These are phyloP conservation scores for Azolla pinnata DNA, from an alignment of 75 land plant genomes.

Conservation along the genomic window DNA sequence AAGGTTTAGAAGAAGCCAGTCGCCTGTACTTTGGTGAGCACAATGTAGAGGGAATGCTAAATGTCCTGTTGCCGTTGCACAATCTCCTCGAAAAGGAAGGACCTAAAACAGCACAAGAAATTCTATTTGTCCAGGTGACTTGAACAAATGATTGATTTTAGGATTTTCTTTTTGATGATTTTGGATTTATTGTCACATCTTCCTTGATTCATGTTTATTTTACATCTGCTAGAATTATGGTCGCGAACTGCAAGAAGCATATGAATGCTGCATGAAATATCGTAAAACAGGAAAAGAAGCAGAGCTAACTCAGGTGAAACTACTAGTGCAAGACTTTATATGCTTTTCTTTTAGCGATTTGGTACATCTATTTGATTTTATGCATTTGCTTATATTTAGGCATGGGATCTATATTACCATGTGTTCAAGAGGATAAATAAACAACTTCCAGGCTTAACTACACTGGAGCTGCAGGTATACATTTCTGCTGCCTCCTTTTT, in stretches of 20 bases:
- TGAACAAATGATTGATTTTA: too few species aligned
- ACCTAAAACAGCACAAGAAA: conserved; percentile 66
- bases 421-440: conserved; percentile 94
- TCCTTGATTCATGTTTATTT: neutral
- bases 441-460: conserved; percentile 85
- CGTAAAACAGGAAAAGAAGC: conserved; percentile 89
- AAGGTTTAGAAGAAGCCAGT: conserved; percentile 96
- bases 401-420: conserved; percentile 99
- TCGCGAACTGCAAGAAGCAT: conserved; percentile 76
- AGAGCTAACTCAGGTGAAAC: conserved; percentile 79
- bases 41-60: conserved; percentile 96
- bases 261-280: conserved; percentile 90
- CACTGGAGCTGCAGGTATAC: conserved; percentile 83
- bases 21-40: conserved; percentile 95
- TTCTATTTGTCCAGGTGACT: conserved; percentile 69
- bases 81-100: conserved; percentile 71
- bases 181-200: neutral
- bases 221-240: conserved; percentile 65
- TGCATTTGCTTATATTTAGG: conserved; percentile 35
- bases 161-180: too few species aligned
- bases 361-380: neutral
- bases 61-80: conserved; percentile 79
- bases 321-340: neutral
- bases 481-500: too few species aligned
- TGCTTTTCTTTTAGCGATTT: neutral